phyloP scores from a whole-genome alignment of 1,284 basidiomycete species.

The Ceratobasidium sp. region DNA sequence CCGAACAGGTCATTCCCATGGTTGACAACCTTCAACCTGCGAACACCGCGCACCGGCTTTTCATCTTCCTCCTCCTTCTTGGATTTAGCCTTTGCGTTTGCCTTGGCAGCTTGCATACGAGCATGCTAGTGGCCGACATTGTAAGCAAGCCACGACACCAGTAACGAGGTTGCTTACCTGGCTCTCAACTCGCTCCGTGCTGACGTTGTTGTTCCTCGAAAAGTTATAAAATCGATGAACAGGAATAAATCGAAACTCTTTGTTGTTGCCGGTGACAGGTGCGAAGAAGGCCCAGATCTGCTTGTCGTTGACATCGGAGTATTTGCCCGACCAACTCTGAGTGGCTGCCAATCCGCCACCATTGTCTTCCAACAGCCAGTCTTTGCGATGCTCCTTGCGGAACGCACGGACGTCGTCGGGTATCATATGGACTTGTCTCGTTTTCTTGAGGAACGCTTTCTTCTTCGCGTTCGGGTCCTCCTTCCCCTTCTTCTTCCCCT shows the following conservation, averaged over 20 bases:
- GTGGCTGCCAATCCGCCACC: conserved; percentile 57
- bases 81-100: conserved; percentile 31
- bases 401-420: conserved; percentile 76
- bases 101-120: conserved; percentile 42
- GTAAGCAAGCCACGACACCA: conserved; percentile 43
- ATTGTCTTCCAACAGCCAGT: conserved; percentile 90
- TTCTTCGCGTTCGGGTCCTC: conserved; percentile 67
- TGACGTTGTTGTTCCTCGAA: conserved; percentile 48
- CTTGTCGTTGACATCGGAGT: conserved; percentile 78
- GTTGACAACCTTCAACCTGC: conserved; percentile 73
- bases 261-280: conserved; percentile 42
- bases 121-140: conserved; percentile 19
- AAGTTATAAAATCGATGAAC: conserved; percentile 92
- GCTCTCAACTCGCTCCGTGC: conserved; percentile 38
- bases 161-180: conserved; percentile 24
- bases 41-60: conserved; percentile 61
- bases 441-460: conserved; percentile 84
- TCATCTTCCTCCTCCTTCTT: conserved; percentile 40
- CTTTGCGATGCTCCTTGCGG: conserved; percentile 84
- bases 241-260: conserved; percentile 85
- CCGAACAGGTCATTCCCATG: conserved; percentile 72
- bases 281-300: conserved; percentile 55
- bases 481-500: conserved; percentile 57
- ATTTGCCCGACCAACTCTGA: conserved; percentile 82
- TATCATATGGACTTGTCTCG: conserved; percentile 82